These are phyloP conservation scores for Aspergillus tubingensis DNA, from an alignment of 2,329 filamentous ascomycete species.

Conservation along the genomic window DNA sequence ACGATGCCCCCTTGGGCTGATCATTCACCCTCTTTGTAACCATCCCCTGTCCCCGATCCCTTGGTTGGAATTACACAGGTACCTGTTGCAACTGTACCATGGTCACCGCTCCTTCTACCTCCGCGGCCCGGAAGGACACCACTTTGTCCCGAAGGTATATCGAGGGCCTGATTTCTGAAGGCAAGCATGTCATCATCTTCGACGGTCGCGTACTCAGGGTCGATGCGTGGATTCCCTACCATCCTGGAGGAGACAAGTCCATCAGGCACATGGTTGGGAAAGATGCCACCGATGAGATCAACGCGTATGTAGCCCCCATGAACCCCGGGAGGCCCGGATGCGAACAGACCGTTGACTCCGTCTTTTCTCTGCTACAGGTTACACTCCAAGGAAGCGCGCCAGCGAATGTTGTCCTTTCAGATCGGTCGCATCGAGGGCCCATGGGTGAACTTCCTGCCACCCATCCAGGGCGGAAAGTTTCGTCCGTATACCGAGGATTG, in stretches of 20 bases:
- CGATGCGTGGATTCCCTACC: conserved; percentile 84
- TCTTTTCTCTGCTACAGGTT: conserved; percentile 56
- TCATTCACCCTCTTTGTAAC: background rate
- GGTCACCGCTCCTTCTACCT: conserved; percentile 6
- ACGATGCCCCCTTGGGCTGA: conserved; percentile 2
- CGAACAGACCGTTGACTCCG: conserved; percentile 16
- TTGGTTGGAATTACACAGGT: background rate
- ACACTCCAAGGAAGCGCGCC: conserved; percentile 75
- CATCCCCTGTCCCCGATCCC: background rate
- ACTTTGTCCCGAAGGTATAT: conserved; percentile 66
- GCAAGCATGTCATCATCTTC: conserved; percentile 76
- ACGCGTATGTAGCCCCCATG: conserved; percentile 63
- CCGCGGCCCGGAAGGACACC: conserved; percentile 45
- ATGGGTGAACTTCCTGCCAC: conserved; percentile 87
- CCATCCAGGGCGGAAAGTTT: conserved; percentile 86
- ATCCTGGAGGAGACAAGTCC: conserved; percentile 88
- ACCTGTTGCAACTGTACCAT: background rate
- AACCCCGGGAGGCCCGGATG: conserved; percentile 7
- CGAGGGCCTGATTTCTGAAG: conserved; percentile 81
- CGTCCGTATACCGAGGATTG: conserved; percentile 54
- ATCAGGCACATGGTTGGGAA: conserved; percentile 91
- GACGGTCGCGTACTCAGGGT: conserved; percentile 80
- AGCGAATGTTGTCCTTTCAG: conserved; percentile 77
- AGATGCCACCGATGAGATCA: conserved; percentile 93
- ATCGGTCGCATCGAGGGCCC: conserved; percentile 78